Conservation (phyloP, 1,139 yeast genomes). For the Sugiyamaella novakii region DNA sequence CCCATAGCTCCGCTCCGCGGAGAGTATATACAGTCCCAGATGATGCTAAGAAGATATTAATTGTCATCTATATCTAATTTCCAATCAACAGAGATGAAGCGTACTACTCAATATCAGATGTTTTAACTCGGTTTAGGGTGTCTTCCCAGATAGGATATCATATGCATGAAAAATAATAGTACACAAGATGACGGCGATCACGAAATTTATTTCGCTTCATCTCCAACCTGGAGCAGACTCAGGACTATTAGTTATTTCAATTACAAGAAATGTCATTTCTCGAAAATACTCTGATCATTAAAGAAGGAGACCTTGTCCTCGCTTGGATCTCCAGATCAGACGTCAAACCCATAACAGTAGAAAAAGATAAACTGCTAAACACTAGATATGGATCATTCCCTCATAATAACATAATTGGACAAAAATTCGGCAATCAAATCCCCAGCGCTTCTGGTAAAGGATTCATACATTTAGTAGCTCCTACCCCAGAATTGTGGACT, state of each 20-base stretch:
- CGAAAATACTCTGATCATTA: slow-evolving; percentile 48
- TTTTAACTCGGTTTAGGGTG: slow-evolving; percentile 3
- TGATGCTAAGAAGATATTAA: no score
- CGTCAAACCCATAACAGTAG: slow-evolving; percentile 71
- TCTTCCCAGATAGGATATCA: not conserved
- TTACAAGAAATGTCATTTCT: slow-evolving; percentile 27
- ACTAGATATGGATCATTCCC: slow-evolving; percentile 89
- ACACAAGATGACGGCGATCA: slow-evolving; percentile 12
- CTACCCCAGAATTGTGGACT: slow-evolving; percentile 96
- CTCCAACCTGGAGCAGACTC: not conserved
- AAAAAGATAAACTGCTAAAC: slow-evolving; percentile 61
- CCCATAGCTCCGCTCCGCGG: not conserved
- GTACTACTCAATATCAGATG: no score
- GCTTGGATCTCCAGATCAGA: slow-evolving; percentile 82
- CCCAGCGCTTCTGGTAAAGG: slow-evolving; percentile 80
- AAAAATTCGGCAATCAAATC: slow-evolving; percentile 82
- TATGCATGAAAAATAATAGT: not conserved
- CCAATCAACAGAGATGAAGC: no score
- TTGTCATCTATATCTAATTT: no score
- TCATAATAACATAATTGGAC: slow-evolving; percentile 80
- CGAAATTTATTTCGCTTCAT: slow-evolving; percentile 2
- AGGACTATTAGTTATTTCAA: not conserved
- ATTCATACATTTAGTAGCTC: slow-evolving; percentile 82
- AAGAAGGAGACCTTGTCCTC: slow-evolving; percentile 83
- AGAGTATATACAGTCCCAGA: no score